phyloP scores from a whole-genome alignment of 768 basidiomycete species.

The Pleurotus giganteus region DNA sequence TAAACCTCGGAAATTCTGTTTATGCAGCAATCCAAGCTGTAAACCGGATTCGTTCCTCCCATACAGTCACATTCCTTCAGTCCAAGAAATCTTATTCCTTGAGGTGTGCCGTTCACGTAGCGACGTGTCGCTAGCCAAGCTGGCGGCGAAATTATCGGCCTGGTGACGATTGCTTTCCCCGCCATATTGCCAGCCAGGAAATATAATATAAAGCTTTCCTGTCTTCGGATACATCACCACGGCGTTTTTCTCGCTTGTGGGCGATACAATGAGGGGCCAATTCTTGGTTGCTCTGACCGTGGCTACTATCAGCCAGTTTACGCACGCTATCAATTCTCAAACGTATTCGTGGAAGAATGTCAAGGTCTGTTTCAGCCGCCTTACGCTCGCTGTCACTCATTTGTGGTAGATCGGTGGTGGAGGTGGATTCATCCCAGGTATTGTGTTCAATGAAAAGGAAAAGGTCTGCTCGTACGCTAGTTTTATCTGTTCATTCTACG shows the following conservation, averaged over 20 bases:
- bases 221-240: not conserved
- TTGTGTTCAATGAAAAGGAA: constrained; percentile 59
- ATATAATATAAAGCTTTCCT: not conserved
- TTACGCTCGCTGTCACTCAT: not conserved
- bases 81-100: no score
- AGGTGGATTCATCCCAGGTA: constrained; percentile 52
- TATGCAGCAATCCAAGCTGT: not conserved
- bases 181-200: not conserved
- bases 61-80: no score
- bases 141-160: not conserved
- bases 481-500: not conserved
- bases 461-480: constrained; percentile 23
- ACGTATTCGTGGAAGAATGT: constrained; percentile 63
- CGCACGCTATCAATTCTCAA: constrained; percentile 41
- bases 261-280: constrained; percentile 10
- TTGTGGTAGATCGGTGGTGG: constrained; percentile 33
- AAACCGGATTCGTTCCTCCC: no score
- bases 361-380: constrained; percentile 23
- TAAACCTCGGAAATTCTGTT: constrained; percentile 3
- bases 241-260: not conserved
- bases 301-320: constrained; percentile 24
- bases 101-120: no score
- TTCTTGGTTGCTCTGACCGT: constrained; percentile 28
- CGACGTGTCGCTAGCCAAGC: no score
- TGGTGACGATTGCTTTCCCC: not conserved